phyloP scores from a whole-genome alignment of 2,329 filamentous ascomycete genomes.

The Venturia aucupariae region DNA sequence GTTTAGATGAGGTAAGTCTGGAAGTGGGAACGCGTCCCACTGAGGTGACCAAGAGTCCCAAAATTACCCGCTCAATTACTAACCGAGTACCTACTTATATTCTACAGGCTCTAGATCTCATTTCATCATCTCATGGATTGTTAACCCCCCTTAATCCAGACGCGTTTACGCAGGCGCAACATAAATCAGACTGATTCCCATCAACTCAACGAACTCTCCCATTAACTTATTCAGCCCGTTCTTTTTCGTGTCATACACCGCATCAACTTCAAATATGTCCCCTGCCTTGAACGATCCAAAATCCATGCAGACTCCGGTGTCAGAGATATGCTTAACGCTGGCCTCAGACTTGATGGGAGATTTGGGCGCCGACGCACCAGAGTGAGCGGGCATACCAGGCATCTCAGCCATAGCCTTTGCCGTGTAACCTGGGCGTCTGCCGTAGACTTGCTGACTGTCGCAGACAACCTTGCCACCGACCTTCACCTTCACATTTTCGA shows the following conservation, averaged over 20 bases:
- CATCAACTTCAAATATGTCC: neutral
- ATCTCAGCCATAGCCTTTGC: neutral
- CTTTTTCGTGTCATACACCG: conserved; percentile 3
- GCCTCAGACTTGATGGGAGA: neutral
- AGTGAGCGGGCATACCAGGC: neutral
- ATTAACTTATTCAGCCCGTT: conserved; percentile 5
- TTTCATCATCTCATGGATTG: too few species aligned
- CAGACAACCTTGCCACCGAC: neutral
- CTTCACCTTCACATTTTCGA: neutral
- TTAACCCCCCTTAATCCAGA: neutral
- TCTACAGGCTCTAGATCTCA: neutral
- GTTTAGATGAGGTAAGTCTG: too few species aligned
- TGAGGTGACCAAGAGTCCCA: too few species aligned
- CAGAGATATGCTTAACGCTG: conserved; percentile 8
- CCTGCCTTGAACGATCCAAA: conserved; percentile 2
- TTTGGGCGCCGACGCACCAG: neutral
- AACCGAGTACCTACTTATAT: too few species aligned
- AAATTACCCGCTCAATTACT: too few species aligned
- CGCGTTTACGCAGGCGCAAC: neutral
- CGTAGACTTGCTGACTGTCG: neutral
- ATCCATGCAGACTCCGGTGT: neutral
- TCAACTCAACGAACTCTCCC: conserved; percentile 4
- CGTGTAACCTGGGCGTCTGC: neutral
- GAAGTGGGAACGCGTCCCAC: too few species aligned
- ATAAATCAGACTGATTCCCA: conserved; percentile 9